Evolutionary conservation across 345 rosid genomes (phyloP).

Genomic region (Viola odorata): DNA sequence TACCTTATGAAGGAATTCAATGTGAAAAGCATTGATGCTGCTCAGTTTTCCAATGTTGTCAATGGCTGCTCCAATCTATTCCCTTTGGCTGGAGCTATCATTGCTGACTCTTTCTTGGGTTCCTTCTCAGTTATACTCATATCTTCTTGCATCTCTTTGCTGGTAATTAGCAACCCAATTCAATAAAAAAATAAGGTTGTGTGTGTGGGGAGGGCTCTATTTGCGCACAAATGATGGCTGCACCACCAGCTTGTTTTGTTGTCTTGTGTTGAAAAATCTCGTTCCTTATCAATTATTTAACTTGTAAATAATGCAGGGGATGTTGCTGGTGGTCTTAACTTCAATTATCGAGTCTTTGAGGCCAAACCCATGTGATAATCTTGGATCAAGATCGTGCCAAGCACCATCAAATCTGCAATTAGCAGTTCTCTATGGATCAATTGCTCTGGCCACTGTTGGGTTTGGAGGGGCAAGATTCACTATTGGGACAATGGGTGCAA

Average conservation of each 20-base stretch:
- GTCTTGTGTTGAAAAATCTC: too few relatives aligned
- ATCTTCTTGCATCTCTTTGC: slow-evolving; percentile 13
- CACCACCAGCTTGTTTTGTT: too few relatives aligned
- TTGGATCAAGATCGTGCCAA: slow-evolving; percentile 23
- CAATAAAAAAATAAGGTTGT: too few relatives aligned
- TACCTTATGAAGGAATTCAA: slow-evolving; percentile 26
- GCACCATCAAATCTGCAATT: slow-evolving; percentile 30
- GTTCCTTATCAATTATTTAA: too few relatives aligned
- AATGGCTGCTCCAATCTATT: slow-evolving; percentile 18
- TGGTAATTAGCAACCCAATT: slow-evolving; percentile 19
- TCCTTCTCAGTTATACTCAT: slow-evolving; percentile 6
- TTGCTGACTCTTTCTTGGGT: slow-evolving; percentile 20
- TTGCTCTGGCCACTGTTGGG: slow-evolving; percentile 30
- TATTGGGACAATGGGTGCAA: slow-evolving; percentile 35
- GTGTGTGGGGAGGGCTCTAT: too few relatives aligned
- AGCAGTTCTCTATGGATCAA: slow-evolving; percentile 33
- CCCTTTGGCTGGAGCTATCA: slow-evolving; percentile 18
- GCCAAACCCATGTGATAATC: slow-evolving; percentile 29
- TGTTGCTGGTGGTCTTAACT: slow-evolving; percentile 30
- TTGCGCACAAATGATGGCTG: too few relatives aligned
- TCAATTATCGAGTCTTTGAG: slow-evolving; percentile 29
- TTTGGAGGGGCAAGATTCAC: slow-evolving; percentile 36
- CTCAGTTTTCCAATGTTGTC: slow-evolving; percentile 23
- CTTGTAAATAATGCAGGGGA: slow-evolving; percentile 37
- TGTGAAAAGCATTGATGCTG: slow-evolving; percentile 23